A percentile compares a stretch with the other conserved stretches of the same genome.
phyloP scores from a whole-genome alignment of 108 stramenopile genomes.

The Fragilaria crotonensis region DNA sequence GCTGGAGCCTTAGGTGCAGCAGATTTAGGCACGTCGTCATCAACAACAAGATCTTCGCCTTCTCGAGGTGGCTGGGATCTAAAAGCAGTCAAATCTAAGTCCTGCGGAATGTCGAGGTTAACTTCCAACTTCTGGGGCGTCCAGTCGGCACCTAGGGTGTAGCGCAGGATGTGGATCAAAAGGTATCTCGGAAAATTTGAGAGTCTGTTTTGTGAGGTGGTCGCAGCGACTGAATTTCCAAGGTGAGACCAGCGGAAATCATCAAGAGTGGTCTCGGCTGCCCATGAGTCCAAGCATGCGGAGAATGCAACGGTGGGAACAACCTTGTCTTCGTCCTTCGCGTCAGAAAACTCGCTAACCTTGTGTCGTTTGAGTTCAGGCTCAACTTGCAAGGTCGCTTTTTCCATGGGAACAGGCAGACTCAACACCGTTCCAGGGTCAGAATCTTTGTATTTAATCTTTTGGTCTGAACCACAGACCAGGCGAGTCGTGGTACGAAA shows the following conservation, averaged over 20 bases:
- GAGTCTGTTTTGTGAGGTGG: constrained; percentile 48
- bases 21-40: constrained; percentile 7
- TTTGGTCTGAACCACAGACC: constrained; percentile 62
- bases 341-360: constrained; percentile 32
- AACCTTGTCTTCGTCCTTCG: constrained; percentile 42
- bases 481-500: constrained; percentile 70
- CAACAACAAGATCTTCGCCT: constrained; percentile 80
- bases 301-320: constrained; percentile 73
- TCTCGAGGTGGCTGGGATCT: constrained; percentile 69
- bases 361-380: constrained; percentile 56
- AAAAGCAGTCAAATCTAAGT: constrained; percentile 69
- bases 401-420: constrained; percentile 84
- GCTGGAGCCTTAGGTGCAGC: constrained; percentile 25
- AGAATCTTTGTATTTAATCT: constrained; percentile 67
- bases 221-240: constrained; percentile 44
- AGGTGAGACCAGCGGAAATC: constrained; percentile 78
- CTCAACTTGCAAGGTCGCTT: constrained; percentile 46
- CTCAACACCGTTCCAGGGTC: constrained; percentile 66
- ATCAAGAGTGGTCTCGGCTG: constrained; percentile 53
- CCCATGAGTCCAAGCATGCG: constrained; percentile 83
- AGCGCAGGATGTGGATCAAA: constrained; percentile 89
- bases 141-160: constrained; percentile 90
- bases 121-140: constrained; percentile 92
- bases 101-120: constrained; percentile 86
- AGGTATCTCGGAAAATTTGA: constrained; percentile 93